Evolutionary conservation across 805 yeast species (phyloP), one percentile per base, ranked within the genome.

Genomic region (Candida krabiensis): DNA sequence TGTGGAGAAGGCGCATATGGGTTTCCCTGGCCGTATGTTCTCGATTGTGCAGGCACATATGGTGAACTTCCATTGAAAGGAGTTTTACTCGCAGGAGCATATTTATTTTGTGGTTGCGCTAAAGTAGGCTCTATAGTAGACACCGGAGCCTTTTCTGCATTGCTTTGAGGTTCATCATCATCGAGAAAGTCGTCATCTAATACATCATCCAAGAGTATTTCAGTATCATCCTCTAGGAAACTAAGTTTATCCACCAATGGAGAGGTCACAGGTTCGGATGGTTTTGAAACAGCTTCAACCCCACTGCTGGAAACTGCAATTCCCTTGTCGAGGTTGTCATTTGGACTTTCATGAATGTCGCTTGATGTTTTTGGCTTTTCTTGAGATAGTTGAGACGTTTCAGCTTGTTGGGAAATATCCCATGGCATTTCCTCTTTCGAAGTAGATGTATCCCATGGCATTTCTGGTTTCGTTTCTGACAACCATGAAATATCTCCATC

Each of bases 211-310:
- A 59, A 28, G 3, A 73, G 50, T 2, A 70, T 48, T 21, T 72
- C 77, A 38, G 67, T 71, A 39, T 71, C 77, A 5, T 63, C 64
- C 26, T 68, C 72, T 26, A 71, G 53, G 37, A 69, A 67, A 7
- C 64, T 62, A 29, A 69, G 58, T 30, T 70, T 73, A 25, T 69
- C 73, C 14, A 59, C 70, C 26, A 22, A 42, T 48, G 13, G 35
- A 23, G 37, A 37, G 38, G 17, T 35, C 34, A 17, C 25, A n/a
- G 19, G 17, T 1, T 19, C 22, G 14, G 16, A 19, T n/a, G 13
- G 21, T 39, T 43, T 7, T 12, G 36, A 25, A n/a, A n/a, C n/a
- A n/a, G n/a, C n/a, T n/a, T n/a, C n/a, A n/a, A n/a, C n/a, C n/a
- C n/a, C n/a, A n/a, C n/a, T n/a, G n/a, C n/a, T n/a, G n/a, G n/a